phyloP scores from a whole-genome alignment of 371 early-diverging fungal species.

The Choanephora cucurbitarum region DNA sequence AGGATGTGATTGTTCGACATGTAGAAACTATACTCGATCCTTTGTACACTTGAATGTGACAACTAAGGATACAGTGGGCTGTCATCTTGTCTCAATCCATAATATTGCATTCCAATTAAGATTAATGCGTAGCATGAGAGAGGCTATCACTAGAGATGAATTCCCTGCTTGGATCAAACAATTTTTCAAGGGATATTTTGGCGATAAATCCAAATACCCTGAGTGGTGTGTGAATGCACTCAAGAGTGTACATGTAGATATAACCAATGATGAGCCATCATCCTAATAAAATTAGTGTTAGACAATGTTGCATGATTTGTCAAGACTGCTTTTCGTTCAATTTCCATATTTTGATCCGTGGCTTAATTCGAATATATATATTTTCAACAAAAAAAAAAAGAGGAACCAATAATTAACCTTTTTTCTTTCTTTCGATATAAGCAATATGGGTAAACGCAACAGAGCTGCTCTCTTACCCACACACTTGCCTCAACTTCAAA shows the following conservation, averaged over 20 bases:
- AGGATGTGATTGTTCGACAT: conserved; percentile 87
- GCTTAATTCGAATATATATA: neutral
- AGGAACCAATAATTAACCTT: neutral
- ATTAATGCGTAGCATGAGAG: conserved; percentile 82
- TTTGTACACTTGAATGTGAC: conserved; percentile 64
- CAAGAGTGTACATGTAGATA: conserved; percentile 75
- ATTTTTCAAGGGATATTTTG: conserved; percentile 75
- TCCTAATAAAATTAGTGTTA: no score
- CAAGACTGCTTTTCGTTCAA: conserved; percentile 10
- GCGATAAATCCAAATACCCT: conserved; percentile 68
- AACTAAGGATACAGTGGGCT: conserved; percentile 88
- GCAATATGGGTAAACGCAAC: conserved; percentile 65
- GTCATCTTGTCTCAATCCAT: conserved; percentile 88
- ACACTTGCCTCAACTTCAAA: conserved; percentile 96
- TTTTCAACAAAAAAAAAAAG: neutral
- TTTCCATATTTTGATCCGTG: neutral
- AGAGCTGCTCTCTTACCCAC: conserved; percentile 73
- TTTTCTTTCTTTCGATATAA: no score
- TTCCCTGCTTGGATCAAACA: conserved; percentile 82
- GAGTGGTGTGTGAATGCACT: conserved; percentile 86
- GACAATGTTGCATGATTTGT: neutral
- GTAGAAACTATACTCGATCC: conserved; percentile 81
- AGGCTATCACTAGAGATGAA: conserved; percentile 72
- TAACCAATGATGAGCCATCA: conserved; percentile 36
- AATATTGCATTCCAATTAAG: conserved; percentile 92